phyloP scores from a whole-genome alignment of 352 stramenopile species.

The Pythium folliculosum region DNA sequence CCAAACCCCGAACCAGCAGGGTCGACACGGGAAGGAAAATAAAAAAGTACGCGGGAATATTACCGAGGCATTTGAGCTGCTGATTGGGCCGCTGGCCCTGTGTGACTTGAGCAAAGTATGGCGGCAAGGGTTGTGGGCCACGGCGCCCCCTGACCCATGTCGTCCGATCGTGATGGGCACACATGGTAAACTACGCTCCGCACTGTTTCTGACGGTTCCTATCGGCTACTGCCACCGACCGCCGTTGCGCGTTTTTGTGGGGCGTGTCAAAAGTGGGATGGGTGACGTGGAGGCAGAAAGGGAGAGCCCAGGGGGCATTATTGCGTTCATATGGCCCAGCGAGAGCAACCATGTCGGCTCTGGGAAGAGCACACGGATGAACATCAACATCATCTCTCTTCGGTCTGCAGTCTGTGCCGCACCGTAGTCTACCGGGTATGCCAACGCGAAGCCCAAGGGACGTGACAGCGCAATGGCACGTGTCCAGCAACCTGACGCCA shows the following conservation, averaged over 20 bases:
- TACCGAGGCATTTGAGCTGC: neutral
- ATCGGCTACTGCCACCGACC: conserved; percentile 23
- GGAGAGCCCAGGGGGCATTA: neutral
- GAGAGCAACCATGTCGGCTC: conserved; percentile 2
- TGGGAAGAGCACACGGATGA: neutral
- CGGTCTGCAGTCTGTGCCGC: neutral
- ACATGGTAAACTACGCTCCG: conserved; percentile 21
- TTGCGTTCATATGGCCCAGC: neutral
- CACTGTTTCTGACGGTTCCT: neutral
- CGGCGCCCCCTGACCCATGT: conserved; percentile 16
- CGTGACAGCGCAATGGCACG: neutral
- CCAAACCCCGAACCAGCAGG: neutral
- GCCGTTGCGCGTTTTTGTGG: conserved; percentile 24
- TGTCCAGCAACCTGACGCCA: conserved; percentile 7
- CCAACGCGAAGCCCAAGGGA: too few relatives aligned
- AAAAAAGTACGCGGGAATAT: conserved; percentile 11
- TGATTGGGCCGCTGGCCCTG: neutral
- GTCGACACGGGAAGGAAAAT: conserved; percentile 8
- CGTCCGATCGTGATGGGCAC: conserved; percentile 17
- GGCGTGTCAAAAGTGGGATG: conserved; percentile 8
- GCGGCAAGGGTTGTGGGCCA: conserved; percentile 4
- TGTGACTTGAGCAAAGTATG: conserved; percentile 19
- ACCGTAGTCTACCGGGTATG: too few relatives aligned
- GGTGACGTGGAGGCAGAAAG: neutral
- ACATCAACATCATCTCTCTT: neutral